A percentile compares a stretch with the other conserved stretches of the same genome.
Evolutionary conservation across 2,329 filamentous ascomycete genomes (phyloP).

Genomic region (Capronia americana): DNA sequence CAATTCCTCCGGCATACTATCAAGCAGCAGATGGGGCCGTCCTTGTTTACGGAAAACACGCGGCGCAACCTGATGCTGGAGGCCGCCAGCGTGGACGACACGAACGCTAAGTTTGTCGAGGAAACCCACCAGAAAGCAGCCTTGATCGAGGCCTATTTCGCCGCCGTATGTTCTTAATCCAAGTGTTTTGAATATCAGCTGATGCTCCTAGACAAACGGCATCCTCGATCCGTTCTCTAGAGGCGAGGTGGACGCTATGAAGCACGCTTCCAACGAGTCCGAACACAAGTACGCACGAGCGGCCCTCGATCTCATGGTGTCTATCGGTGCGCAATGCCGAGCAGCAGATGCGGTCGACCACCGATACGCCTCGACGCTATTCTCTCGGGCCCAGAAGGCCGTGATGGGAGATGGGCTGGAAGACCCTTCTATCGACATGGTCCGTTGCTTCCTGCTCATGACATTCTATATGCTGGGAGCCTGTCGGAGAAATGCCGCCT

Average conservation of each 20-base stretch:
- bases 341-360: conserved; percentile 41
- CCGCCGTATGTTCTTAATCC: conserved; percentile 38
- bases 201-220: conserved; percentile 47
- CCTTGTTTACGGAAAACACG: conserved; percentile 60
- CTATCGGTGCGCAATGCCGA: conserved; percentile 60
- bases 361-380: conserved; percentile 50
- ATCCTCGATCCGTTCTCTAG: conserved; percentile 49
- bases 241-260: conserved; percentile 38
- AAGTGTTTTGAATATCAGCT: neutral
- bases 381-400: conserved; percentile 56
- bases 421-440: conserved; percentile 61
- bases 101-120: conserved; percentile 45
- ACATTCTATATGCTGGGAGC: conserved; percentile 66
- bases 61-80: conserved; percentile 62
- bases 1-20: conserved; percentile 59
- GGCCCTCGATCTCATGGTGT: conserved; percentile 55
- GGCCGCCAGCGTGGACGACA: conserved; percentile 49
- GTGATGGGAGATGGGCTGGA: conserved; percentile 61
- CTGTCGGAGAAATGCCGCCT: conserved; percentile 65
- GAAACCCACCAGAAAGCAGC: conserved; percentile 44
- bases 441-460: conserved; percentile 62
- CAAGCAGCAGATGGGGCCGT: conserved; percentile 60
- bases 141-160: conserved; percentile 44
- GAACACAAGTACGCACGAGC: conserved; percentile 36
- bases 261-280: conserved; percentile 6